Evolutionary conservation across 1,284 basidiomycete species (phyloP).

Genomic region (Tylopilus orsonianus): DNA sequence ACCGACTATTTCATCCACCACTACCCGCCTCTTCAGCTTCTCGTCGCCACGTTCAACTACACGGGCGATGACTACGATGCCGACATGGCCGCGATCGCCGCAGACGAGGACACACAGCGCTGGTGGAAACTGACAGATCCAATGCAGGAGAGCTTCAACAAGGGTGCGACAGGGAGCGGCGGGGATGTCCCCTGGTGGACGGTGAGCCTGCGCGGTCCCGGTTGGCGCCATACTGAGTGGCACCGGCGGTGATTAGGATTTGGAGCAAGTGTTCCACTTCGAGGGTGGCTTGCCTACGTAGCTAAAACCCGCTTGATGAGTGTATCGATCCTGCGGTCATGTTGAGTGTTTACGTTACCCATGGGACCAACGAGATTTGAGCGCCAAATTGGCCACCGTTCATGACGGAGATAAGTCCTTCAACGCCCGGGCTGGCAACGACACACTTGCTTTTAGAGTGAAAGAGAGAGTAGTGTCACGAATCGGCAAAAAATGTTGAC

Average conservation of each 20-base stretch:
- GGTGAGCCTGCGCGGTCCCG: constrained; percentile 33
- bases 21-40: constrained; percentile 58
- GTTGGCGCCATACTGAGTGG: constrained; percentile 1
- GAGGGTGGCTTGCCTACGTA: constrained; percentile 40
- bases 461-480: too few relatives aligned
- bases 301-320: too few relatives aligned
- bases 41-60: constrained; percentile 73
- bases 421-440: too few relatives aligned
- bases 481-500: too few relatives aligned
- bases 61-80: constrained; percentile 57
- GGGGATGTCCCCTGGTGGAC: constrained; percentile 72
- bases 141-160: constrained; percentile 76
- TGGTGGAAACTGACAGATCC: constrained; percentile 80
- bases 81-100: constrained; percentile 66
- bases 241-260: constrained; percentile 39
- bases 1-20: constrained; percentile 78
- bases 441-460: too few relatives aligned
- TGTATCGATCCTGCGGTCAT: too few relatives aligned
- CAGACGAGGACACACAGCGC: constrained; percentile 63
- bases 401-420: too few relatives aligned
- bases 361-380: too few relatives aligned
- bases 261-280: constrained; percentile 74
- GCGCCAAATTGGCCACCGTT: too few relatives aligned
- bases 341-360: too few relatives aligned
- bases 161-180: constrained; percentile 68